These are phyloP conservation scores for Candolleomyces efflorescens DNA, from an alignment of 768 basidiomycete genomes.

Conservation along the genomic window DNA sequence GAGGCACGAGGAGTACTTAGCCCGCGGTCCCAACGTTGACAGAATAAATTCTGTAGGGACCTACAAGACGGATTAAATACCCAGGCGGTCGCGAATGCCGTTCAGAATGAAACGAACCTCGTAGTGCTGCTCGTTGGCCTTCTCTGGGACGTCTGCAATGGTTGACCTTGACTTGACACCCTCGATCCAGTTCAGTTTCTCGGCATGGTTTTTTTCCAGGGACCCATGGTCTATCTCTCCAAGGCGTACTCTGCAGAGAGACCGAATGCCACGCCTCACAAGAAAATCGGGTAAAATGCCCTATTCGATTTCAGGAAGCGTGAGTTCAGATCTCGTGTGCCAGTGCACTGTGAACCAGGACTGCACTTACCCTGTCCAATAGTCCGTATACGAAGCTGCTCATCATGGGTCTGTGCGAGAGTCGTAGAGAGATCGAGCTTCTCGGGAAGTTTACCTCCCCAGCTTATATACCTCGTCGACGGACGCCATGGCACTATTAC, in stretches of 20 bases:
- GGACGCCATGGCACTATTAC: not conserved
- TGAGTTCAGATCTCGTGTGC: constrained; percentile 15
- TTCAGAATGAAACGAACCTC: constrained; percentile 38
- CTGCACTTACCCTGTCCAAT: constrained; percentile 14
- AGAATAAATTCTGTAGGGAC: constrained; percentile 60
- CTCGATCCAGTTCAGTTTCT: constrained; percentile 66
- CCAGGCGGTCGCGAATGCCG: not conserved
- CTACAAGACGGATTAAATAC: constrained; percentile 21
- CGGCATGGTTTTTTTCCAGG: constrained; percentile 55
- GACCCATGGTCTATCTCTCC: constrained; percentile 59
- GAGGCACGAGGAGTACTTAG: constrained; percentile 65
- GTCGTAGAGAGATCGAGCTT: not conserved
- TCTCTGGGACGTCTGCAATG: constrained; percentile 60
- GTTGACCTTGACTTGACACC: constrained; percentile 42
- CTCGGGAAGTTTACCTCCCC: not conserved
- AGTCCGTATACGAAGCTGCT: constrained; percentile 28
- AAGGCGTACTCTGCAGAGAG: constrained; percentile 48
- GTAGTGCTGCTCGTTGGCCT: constrained; percentile 76
- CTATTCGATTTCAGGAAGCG: constrained; percentile 20
- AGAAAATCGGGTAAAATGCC: constrained; percentile 62
- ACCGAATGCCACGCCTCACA: constrained; percentile 27
- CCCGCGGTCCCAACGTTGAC: constrained; percentile 58
- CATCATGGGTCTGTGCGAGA: not conserved
- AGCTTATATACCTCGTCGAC: not conserved
- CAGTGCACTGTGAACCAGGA: not conserved